phyloP scores from a whole-genome alignment of 2,329 filamentous ascomycete species.

The Delphinella strobiligena region DNA sequence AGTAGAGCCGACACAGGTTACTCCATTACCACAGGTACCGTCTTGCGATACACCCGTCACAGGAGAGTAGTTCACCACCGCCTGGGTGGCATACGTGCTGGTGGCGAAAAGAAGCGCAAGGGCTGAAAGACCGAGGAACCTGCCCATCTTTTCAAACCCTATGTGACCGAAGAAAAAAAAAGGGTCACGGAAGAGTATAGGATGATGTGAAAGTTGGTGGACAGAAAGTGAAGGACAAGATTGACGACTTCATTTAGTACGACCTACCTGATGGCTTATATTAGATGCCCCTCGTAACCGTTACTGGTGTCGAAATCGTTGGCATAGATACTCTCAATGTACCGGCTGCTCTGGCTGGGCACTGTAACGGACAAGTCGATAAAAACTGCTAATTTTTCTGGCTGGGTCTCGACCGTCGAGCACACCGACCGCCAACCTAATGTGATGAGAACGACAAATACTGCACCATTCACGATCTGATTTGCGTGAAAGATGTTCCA shows the following conservation, averaged over 20 bases:
- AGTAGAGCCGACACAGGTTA: slow-evolving; percentile 4
- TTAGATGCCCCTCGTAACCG: neutral
- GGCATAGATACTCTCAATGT: neutral
- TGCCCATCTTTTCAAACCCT: slow-evolving; percentile 2
- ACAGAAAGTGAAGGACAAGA: neutral
- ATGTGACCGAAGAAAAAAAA: neutral
- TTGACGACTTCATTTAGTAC: neutral
- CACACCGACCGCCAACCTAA: neutral
- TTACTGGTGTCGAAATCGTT: neutral
- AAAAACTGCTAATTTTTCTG: neutral
- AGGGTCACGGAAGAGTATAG: neutral
- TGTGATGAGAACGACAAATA: neutral
- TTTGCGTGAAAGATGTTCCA: neutral
- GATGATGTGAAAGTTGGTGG: too few species aligned
- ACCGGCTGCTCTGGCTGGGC: neutral
- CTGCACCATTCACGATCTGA: neutral
- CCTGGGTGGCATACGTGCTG: neutral
- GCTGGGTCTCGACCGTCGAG: too few species aligned
- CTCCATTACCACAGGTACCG: slow-evolving; percentile 1
- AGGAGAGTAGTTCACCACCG: neutral
- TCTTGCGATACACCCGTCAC: slow-evolving; percentile 1
- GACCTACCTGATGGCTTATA: neutral
- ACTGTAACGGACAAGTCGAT: neutral
- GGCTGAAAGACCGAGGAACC: slow-evolving; percentile 4
- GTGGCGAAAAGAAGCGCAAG: slow-evolving; percentile 6